Base-by-base conservation (phyloP, 2,329 filamentous ascomycete genomes). In the Aspergillus candidus region DNA sequence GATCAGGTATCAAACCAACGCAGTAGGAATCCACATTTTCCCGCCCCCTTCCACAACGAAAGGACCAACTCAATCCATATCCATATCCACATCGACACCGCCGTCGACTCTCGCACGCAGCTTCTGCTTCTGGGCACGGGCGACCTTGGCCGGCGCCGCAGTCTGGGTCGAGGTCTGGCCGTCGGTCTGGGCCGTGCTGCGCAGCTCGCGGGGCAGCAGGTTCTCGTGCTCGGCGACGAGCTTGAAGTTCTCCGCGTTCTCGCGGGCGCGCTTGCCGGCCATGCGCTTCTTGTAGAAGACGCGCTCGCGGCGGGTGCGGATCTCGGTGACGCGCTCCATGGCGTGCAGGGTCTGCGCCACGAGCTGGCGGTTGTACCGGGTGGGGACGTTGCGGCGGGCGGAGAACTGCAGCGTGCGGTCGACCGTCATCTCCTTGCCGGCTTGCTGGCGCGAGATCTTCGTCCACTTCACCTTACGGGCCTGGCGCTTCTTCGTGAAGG, bases 401-500 rank as follows among this genome's bases (percentile, higher is more conserved):
- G 88, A 86, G 72, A 97, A 95, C 63, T 88, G 85, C 49, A 98
- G 83, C 29, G 91, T 95, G 60, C 82, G 86, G 77, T 98, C 93
- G 70, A 97, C 90, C 45, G 87, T 86, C 88, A 94, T 83, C 69
- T 82, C 79, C 74, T 89, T 94, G 73, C 88, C 88, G 46, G 86
- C 84, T 13, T 84, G 80, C 65, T 84, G 84, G 62, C 89, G 85
- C 78, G 90, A 91, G 41, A 88, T 83, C 77, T 96, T 95, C 51
- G 91, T 96, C 93, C 91, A 96, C 71, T 89, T 93, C 58, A 97
- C 80, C 71, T 96, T 95, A 67, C 91, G 83, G 31, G 91, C 90
- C 73, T 97, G 96, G 56, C 93, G 84, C 85, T 95, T 95, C 88
- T 94, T 94, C 73, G 94, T 93, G 80, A 94, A 94, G 69, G 82